phyloP scores from a whole-genome alignment of 2,329 filamentous ascomycete genomes.

The Fusarium aywerte region DNA sequence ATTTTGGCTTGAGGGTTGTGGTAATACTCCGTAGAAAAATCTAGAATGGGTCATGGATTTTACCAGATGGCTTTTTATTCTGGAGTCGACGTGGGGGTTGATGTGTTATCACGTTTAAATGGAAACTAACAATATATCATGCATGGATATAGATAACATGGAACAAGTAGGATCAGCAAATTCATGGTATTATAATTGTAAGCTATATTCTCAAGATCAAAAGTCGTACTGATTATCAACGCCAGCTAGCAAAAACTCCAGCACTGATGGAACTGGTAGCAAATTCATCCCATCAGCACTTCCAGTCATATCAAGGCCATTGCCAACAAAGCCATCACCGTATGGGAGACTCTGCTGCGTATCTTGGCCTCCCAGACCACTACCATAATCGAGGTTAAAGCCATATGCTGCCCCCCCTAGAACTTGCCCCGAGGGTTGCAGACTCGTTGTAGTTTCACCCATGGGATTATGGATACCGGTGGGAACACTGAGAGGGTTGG shows the following conservation, averaged over 20 bases:
- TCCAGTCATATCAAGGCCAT: slow-evolving; percentile 21
- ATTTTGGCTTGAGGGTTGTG: not conserved
- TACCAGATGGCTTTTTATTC: not conserved
- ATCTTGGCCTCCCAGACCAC: slow-evolving; percentile 1
- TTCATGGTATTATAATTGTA: no score
- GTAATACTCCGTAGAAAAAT: slow-evolving; percentile 5
- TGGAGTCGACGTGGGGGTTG: not conserved
- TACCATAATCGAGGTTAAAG: slow-evolving; percentile 30
- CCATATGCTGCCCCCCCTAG: slow-evolving; percentile 17
- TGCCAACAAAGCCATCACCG: slow-evolving; percentile 24
- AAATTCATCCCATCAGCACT: slow-evolving; percentile 26
- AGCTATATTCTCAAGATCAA: slow-evolving; percentile 3
- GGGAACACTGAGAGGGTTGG: slow-evolving; percentile 15
- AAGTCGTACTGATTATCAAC: slow-evolving; percentile 45
- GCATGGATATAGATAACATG: no score
- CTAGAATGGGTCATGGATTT: slow-evolving; percentile 3
- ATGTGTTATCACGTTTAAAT: not conserved
- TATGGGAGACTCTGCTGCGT: slow-evolving; percentile 29
- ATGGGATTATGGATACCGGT: slow-evolving; percentile 6
- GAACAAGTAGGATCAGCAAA: no score
- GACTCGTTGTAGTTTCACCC: slow-evolving; percentile 6
- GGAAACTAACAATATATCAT: not conserved
- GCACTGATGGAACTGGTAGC: slow-evolving; percentile 46
- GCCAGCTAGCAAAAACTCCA: slow-evolving; percentile 49
- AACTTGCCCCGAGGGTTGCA: slow-evolving; percentile 4